Evolutionary conservation across 2,329 filamentous ascomycete genomes (phyloP), one percentile per base, ranked within the genome.

Genomic region (Penicillium sp.): DNA sequence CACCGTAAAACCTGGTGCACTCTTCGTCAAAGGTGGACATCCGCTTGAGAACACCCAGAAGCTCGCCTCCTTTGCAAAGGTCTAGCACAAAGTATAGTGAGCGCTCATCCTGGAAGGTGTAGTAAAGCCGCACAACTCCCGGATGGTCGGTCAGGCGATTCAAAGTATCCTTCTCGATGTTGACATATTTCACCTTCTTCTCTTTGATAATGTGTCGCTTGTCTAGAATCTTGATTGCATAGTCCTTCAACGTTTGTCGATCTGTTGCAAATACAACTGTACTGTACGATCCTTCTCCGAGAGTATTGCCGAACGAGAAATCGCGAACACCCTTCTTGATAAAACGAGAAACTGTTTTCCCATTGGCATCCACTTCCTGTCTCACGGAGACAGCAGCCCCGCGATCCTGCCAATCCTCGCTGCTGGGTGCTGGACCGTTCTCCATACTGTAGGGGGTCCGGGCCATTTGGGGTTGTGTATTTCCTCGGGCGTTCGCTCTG

Each of bases 141-240:
- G 94, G 94, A 69, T 99, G 94, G 61, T 99, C 93, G 3, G 93
- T 97, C 55, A 99, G 80, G 60, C 94, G 87, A 71, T 99, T 99
- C 53, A 99, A 81, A 0, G 94, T 97, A 75, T 99, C 93, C 78
- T 97, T 97, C 75, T 99, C 94, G 67, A 99, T 99, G 75, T 97
- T 99, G 75, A 99, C 94, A 70, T 99, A 99, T 81, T 99, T 99
- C 69, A 99, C 96, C 82, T 99, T 99, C 76, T 96, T 97, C 77
- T 99, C 94, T 76, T 97, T 99, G 81, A 99, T 99, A 69, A 99
- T 99, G 74, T 99, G 94, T 67, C 92, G 86, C 77, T 99, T 99
- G 76, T 99, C 94, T 45, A 99, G 84, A 15, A 99, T 93, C 74
- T 99, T 99, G 77, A 99, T 92, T 25, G 94, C 94, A 70, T 97